Evolutionary conservation across 148 eudicot genomes (phyloP), one percentile per base, ranked within the genome.

Genomic region (Spergularia marina): DNA sequence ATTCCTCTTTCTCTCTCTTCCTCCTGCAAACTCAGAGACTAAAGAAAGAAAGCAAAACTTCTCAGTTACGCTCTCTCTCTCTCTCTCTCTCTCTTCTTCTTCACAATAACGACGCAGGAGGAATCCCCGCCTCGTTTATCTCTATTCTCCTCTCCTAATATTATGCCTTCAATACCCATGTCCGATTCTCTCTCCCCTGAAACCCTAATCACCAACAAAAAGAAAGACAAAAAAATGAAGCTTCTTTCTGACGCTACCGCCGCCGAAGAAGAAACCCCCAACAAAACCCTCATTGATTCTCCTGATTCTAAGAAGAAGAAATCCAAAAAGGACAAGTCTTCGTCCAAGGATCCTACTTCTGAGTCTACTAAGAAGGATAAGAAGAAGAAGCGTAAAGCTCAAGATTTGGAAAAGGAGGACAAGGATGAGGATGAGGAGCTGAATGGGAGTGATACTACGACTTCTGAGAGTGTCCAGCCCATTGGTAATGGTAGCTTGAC

Each of bases 401-500:
- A 79, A 23, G 88, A 85, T 13, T 61, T 80, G 53, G 80, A 69
- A 30, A 30, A 30, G 2, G 70, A 62, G 0, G 25, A 23, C 25
- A 23, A 23, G 25, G 76, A 23, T 12, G 73, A 63, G 30, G 82
- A 65, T 52, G 75, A 71, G 18, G 49, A 44, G 49, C 49, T 6
- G 49, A 81, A 86, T 60, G 78, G 73, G 63, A 84, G 87, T 54
- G 87, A 87, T 10, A 49, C 71, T 7, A 84, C 90, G 0, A 75
- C 83, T 53, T 81, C 86, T 17, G 90, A 87, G 59, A 57, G 78
- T 30, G 80, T 82, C 30, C 88, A 86, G 71, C 90, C 89, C 9
- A 30, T 12, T 59, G 36, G 5, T 40, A 23, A 34, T 79, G 10
- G 10, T 44, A 44, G 36, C 36, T 70, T 76, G 65, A 83, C 66